Evolutionary conservation across 83 land plant species (phyloP).

Genomic region (Diphasiastrum complanatum): DNA sequence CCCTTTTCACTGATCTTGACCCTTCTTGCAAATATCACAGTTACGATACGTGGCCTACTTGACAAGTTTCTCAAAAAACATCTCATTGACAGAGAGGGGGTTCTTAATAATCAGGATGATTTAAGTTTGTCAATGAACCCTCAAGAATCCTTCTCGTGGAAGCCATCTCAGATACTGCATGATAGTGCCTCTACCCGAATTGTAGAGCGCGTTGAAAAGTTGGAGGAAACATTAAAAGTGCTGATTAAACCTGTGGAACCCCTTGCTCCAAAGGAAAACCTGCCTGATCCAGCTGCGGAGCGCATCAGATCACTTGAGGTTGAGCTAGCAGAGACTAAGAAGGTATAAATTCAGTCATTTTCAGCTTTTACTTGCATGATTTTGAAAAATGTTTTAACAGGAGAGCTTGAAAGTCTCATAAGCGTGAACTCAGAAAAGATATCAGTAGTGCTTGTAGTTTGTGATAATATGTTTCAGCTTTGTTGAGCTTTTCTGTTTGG

Average conservation of each 20-base stretch:
- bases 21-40: no score
- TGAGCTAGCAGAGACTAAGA: conserved; percentile 8
- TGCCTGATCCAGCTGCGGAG: conserved; percentile 3
- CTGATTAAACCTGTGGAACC: conserved; percentile 1
- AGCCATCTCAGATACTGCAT: background rate
- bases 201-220: conserved; percentile 3
- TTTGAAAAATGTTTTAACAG: no score
- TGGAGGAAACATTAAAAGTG: conserved; percentile 3
- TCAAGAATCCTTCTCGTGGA: conserved; percentile 8
- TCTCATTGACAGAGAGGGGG: no score
- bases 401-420: no score
- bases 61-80: no score
- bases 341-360: background rate
- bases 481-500: no score
- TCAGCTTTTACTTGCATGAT: no score
- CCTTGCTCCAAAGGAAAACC: background rate
- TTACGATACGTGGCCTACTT: no score
- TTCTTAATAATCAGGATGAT: background rate
- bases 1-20: no score
- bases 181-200: conserved; percentile 7
- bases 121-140: background rate
- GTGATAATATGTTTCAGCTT: no score
- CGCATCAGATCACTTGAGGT: conserved; percentile 9
- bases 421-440: no score
- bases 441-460: no score